phyloP scores from a whole-genome alignment of 1,284 basidiomycete species.

The Phylloboletellus chloephorus region DNA sequence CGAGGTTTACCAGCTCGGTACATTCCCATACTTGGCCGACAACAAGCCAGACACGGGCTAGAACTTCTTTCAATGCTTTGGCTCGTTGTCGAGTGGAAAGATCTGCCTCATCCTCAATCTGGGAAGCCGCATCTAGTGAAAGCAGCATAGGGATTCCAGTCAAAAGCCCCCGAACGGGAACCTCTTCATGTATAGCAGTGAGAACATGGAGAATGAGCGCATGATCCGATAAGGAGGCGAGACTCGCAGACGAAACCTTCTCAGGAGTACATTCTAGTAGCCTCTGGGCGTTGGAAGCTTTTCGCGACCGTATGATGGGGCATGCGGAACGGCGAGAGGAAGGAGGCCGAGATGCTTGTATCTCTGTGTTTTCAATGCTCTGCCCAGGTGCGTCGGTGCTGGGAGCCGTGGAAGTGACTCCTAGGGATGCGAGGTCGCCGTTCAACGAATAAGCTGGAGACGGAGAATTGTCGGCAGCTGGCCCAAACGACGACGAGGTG shows the following conservation, averaged over 20 bases:
- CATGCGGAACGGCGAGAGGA: slow-evolving; percentile 46
- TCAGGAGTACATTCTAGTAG: slow-evolving; percentile 46
- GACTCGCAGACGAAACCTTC: slow-evolving; percentile 40
- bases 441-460: slow-evolving; percentile 38
- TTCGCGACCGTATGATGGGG: slow-evolving; percentile 45
- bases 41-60: slow-evolving; percentile 59
- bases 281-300: slow-evolving; percentile 48
- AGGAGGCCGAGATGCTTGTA: slow-evolving; percentile 30
- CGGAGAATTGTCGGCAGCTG: slow-evolving; percentile 36
- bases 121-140: slow-evolving; percentile 60
- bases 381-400: slow-evolving; percentile 26
- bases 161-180: slow-evolving; percentile 70
- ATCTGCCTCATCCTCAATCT: slow-evolving; percentile 39
- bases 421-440: slow-evolving; percentile 32
- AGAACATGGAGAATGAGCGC: slow-evolving; percentile 69
- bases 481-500: slow-evolving; percentile 57
- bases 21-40: slow-evolving; percentile 74
- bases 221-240: slow-evolving; percentile 72
- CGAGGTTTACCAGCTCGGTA: slow-evolving; percentile 46
- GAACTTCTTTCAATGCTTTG: slow-evolving; percentile 58
- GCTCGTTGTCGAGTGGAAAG: slow-evolving; percentile 43
- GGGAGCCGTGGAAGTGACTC: slow-evolving; percentile 37
- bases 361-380: slow-evolving; percentile 17
- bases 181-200: slow-evolving; percentile 57
- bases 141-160: slow-evolving; percentile 84